A percentile compares a stretch with the other conserved stretches of the same genome.
Conservation (phyloP, 106 monocot genomes). For the Iris macrosiphon region DNA sequence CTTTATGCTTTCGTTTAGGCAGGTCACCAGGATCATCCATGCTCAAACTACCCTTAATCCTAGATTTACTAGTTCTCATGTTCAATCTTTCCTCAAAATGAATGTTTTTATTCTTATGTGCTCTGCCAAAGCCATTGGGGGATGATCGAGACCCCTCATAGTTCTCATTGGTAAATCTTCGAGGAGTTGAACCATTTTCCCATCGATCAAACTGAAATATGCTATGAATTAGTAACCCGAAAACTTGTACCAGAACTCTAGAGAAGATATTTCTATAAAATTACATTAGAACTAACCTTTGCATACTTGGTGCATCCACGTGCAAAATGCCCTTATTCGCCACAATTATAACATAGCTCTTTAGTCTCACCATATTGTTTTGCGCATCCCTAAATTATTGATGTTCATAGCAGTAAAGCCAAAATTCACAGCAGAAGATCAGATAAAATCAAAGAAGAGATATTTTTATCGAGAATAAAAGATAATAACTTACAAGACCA, state of each 20-base stretch:
- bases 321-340: conserved; percentile 87
- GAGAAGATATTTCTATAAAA: not conserved
- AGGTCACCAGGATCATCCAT: conserved; percentile 34
- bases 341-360: conserved; percentile 58
- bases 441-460: not conserved
- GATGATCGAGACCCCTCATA: conserved; percentile 25
- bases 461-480: too few relatives aligned
- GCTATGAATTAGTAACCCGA: too few relatives aligned
- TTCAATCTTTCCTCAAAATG: conserved; percentile 14
- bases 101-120: conserved; percentile 16
- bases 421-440: too few relatives aligned
- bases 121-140: conserved; percentile 29
- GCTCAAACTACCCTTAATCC: conserved; percentile 41
- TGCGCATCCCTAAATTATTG: conserved; percentile 76
- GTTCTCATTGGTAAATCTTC: too few relatives aligned
- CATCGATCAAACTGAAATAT: conserved; percentile 9
- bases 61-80: conserved; percentile 19
- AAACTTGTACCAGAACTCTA: not conserved
- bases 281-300: conserved; percentile 25
- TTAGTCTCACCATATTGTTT: conserved; percentile 34
- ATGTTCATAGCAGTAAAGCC: not conserved
- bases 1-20: conserved; percentile 17
- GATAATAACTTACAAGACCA: conserved; percentile 66
- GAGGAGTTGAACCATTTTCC: conserved; percentile 7
- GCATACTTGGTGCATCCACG: conserved; percentile 52